phyloP scores from a whole-genome alignment of 2,329 filamentous ascomycete genomes.

The Beauveria sp. region DNA sequence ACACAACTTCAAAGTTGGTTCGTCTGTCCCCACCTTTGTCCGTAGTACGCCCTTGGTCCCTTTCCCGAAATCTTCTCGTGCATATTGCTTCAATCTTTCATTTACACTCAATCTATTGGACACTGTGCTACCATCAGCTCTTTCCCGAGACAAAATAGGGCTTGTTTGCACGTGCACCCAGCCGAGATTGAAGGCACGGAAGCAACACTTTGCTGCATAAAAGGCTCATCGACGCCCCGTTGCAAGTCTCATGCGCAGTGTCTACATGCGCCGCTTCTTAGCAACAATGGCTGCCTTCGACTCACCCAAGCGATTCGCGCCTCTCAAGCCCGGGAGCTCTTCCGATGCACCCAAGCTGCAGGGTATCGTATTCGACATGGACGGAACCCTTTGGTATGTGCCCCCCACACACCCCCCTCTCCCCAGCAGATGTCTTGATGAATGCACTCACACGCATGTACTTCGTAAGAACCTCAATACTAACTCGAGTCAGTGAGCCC shows the following conservation, averaged over 20 bases:
- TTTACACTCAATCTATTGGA: too few relatives aligned
- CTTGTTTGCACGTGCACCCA: not conserved
- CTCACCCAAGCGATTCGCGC: conserved; percentile 44
- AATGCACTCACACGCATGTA: conserved; percentile 4
- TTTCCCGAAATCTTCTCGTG: too few relatives aligned
- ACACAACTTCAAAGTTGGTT: too few relatives aligned
- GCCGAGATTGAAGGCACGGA: not conserved
- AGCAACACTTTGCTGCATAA: not conserved
- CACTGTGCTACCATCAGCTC: not conserved
- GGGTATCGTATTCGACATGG: conserved; percentile 81
- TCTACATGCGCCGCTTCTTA: conserved; percentile 23
- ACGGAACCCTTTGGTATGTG: conserved; percentile 78
- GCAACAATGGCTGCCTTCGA: conserved; percentile 34
- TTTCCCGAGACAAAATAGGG: not conserved
- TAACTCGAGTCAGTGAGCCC: conserved; percentile 56
- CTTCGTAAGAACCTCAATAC: not conserved
- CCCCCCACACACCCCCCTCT: not conserved
- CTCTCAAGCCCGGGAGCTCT: conserved; percentile 35
- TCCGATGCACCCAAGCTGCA: conserved; percentile 38
- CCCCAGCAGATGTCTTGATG: too few relatives aligned
- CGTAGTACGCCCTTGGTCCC: not conserved
- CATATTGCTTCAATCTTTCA: too few relatives aligned
- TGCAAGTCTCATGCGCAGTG: not conserved
- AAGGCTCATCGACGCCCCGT: not conserved
- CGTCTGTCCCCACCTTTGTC: not conserved